Conservation (phyloP, 805 yeast genomes). For the Myxozyma monticola region DNA sequence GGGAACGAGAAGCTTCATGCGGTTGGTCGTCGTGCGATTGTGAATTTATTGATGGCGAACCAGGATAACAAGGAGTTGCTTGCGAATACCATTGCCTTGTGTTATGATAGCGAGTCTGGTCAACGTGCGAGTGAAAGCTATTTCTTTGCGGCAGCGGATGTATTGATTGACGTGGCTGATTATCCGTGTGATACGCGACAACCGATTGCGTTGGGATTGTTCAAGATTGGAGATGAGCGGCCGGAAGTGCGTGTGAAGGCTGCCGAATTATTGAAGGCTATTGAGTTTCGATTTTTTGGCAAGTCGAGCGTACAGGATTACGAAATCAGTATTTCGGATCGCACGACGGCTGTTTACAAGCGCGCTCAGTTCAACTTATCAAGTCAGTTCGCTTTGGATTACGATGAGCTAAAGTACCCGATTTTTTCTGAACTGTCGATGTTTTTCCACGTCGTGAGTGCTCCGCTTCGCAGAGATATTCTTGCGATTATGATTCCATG, state of each 20-base stretch:
- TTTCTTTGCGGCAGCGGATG: slow-evolving; percentile 68
- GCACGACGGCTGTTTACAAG: slow-evolving; percentile 80
- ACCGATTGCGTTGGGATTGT: slow-evolving; percentile 70
- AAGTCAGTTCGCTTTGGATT: slow-evolving; percentile 60
- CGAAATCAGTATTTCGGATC: slow-evolving; percentile 69
- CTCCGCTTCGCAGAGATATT: slow-evolving; percentile 69
- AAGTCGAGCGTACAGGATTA: slow-evolving; percentile 57
- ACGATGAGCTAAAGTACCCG: slow-evolving; percentile 59
- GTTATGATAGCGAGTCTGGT: slow-evolving; percentile 58
- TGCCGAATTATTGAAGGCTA: slow-evolving; percentile 61
- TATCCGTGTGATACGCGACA: slow-evolving; percentile 61
- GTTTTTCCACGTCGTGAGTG: slow-evolving; percentile 62
- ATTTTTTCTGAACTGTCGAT: slow-evolving; percentile 72
- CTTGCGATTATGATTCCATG: slow-evolving; percentile 83
- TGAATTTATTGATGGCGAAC: slow-evolving; percentile 64
- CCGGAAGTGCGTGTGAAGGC: slow-evolving; percentile 70
- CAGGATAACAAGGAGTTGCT: slow-evolving; percentile 52
- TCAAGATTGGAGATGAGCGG: slow-evolving; percentile 74
- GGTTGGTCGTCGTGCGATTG: slow-evolving; percentile 70
- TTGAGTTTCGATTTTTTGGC: slow-evolving; percentile 62
- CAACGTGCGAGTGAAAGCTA: slow-evolving; percentile 62
- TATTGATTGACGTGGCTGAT: slow-evolving; percentile 52
- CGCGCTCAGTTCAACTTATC: slow-evolving; percentile 81
- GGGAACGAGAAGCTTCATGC: slow-evolving; percentile 60
- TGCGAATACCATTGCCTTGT: slow-evolving; percentile 64